Conservation (phyloP, 768 basidiomycete genomes). For the Phaffia tasmanica region DNA sequence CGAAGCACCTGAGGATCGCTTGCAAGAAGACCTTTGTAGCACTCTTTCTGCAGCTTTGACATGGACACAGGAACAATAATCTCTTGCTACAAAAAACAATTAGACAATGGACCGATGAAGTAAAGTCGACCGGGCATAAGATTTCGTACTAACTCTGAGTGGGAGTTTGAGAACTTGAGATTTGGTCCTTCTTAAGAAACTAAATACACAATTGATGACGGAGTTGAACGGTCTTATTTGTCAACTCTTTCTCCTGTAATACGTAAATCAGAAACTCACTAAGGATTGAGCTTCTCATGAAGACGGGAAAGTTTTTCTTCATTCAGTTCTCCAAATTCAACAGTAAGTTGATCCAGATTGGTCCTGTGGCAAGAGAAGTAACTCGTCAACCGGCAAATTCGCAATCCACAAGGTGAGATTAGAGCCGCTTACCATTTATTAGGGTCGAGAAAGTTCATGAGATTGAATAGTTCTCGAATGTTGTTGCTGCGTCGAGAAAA, state of each 20-base stretch:
- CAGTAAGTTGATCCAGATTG: constrained; percentile 62
- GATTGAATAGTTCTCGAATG: constrained; percentile 78
- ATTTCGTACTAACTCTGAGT: constrained; percentile 56
- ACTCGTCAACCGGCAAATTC: constrained; percentile 61
- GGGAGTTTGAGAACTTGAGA: constrained; percentile 72
- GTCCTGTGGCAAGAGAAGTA: constrained; percentile 55
- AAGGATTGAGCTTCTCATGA: constrained; percentile 63
- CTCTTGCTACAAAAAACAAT: constrained; percentile 32
- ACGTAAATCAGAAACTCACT: constrained; percentile 34
- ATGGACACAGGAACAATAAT: constrained; percentile 70
- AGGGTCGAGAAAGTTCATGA: constrained; percentile 76
- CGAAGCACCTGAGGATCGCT: constrained; percentile 27
- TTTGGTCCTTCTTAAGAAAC: constrained; percentile 82
- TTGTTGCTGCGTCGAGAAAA: background rate
- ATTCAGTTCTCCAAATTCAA: constrained; percentile 62
- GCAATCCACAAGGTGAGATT: background rate
- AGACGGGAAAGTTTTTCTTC: constrained; percentile 71
- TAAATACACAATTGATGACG: background rate
- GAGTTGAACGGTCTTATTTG: background rate
- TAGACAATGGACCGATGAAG: background rate
- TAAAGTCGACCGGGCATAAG: background rate
- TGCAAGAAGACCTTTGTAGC: constrained; percentile 79
- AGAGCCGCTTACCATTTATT: constrained; percentile 27
- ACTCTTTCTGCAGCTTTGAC: constrained; percentile 71
- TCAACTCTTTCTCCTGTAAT: background rate